phyloP scores from a whole-genome alignment of 805 yeast genomes.

The Cyberlindnera americana region DNA sequence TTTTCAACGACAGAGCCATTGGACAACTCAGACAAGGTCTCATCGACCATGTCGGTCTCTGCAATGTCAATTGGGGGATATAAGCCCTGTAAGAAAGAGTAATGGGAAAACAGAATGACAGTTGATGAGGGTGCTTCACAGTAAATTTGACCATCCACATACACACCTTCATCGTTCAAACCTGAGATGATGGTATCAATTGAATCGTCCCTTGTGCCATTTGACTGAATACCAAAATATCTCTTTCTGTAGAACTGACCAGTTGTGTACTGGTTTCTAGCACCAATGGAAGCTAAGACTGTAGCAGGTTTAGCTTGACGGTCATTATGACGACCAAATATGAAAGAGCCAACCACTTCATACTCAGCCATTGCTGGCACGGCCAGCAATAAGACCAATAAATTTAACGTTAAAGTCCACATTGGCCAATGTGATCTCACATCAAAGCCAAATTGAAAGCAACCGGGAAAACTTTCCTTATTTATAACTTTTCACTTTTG shows the following conservation, averaged over 20 bases:
- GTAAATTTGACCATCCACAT: slow-evolving; percentile 34
- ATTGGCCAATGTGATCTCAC: too few species aligned
- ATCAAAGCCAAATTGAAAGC: too few species aligned
- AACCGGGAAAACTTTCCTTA: too few species aligned
- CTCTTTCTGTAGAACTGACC: slow-evolving; percentile 41
- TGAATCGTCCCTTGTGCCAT: slow-evolving; percentile 21
- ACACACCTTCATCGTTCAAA: slow-evolving; percentile 34
- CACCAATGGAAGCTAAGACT: slow-evolving; percentile 42
- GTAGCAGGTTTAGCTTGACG: slow-evolving; percentile 44
- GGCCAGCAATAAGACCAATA: background rate
- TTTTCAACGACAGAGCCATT: slow-evolving; percentile 38
- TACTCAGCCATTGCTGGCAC: slow-evolving; percentile 3
- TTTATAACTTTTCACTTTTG: background rate
- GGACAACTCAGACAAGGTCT: slow-evolving; percentile 31
- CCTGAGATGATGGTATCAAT: slow-evolving; percentile 31
- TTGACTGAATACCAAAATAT: slow-evolving; percentile 36
- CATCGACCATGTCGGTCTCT: slow-evolving; percentile 18
- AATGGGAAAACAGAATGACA: slow-evolving; percentile 39
- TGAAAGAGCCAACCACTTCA: slow-evolving; percentile 35
- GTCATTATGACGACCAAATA: slow-evolving; percentile 49
- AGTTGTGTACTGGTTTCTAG: slow-evolving; percentile 32
- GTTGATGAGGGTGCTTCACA: slow-evolving; percentile 33
- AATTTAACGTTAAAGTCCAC: background rate
- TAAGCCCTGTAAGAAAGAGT: slow-evolving; percentile 44
- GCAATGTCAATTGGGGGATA: slow-evolving; percentile 39